Evolutionary conservation across 495 filamentous ascomycete species (phyloP).

Genomic region (Neurospora sp.): DNA sequence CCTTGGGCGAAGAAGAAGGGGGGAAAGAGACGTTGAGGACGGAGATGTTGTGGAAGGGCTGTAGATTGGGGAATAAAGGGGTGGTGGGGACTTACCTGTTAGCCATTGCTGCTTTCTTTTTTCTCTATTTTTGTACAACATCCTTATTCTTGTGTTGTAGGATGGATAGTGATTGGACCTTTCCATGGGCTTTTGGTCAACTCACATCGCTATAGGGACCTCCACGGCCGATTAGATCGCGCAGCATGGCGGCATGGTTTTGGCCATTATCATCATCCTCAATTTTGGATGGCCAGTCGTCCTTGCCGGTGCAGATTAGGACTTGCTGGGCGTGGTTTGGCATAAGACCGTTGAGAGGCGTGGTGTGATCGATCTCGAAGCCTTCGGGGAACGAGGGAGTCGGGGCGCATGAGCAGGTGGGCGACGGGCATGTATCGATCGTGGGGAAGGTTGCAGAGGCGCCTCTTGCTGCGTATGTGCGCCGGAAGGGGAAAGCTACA

Average conservation of each 20-base stretch:
- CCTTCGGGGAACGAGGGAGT: constrained; percentile 54
- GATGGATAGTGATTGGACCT: not conserved
- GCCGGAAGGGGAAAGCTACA: not conserved
- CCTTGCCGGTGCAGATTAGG: constrained; percentile 65
- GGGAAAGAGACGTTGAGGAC: constrained; percentile 62
- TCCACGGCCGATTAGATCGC: constrained; percentile 51
- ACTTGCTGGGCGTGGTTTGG: constrained; percentile 73
- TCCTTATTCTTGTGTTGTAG: not conserved
- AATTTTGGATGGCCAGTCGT: constrained; percentile 72
- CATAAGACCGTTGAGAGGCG: constrained; percentile 63
- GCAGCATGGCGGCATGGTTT: constrained; percentile 64
- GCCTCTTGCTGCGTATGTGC: not conserved
- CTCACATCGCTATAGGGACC: constrained; percentile 64
- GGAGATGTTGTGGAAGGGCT: constrained; percentile 75
- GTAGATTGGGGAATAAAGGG: not conserved
- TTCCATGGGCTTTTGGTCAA: not conserved
- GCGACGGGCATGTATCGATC: constrained; percentile 54
- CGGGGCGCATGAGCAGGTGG: constrained; percentile 59
- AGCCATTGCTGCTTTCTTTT: constrained; percentile 9
- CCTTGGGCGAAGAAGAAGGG: constrained; percentile 25
- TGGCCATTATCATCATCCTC: constrained; percentile 42
- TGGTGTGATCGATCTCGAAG: constrained; percentile 65
- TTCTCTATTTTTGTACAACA: not conserved
- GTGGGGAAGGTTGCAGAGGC: constrained; percentile 31
- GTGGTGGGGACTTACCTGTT: constrained; percentile 1